Evolutionary conservation across 257 asterid genomes (phyloP).

Genomic region (Oldenlandia corymbosa): DNA sequence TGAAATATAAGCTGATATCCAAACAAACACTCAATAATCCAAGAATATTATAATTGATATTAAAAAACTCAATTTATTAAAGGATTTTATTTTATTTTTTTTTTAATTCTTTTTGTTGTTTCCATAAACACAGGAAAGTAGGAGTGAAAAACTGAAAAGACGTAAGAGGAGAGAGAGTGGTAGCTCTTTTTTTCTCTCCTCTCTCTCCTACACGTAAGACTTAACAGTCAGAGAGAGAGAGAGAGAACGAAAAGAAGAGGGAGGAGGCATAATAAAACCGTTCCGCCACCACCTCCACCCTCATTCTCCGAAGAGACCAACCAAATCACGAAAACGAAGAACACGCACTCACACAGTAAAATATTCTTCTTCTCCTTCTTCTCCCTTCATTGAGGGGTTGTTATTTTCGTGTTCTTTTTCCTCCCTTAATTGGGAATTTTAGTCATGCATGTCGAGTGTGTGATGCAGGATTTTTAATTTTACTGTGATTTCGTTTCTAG

Average conservation of each 20-base stretch:
- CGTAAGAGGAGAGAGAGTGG: too few relatives aligned
- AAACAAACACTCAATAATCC: too few relatives aligned
- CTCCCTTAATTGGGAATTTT: neutral
- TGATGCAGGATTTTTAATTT: neutral
- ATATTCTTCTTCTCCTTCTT: too few relatives aligned
- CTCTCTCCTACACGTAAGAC: neutral
- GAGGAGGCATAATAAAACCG: conserved; percentile 1
- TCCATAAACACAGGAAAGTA: too few relatives aligned
- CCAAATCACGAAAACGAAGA: neutral
- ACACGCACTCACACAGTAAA: neutral
- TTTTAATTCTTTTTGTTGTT: too few relatives aligned
- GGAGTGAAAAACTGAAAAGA: too few relatives aligned
- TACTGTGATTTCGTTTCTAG: neutral
- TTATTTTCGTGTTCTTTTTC: neutral
- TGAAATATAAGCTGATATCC: too few relatives aligned
- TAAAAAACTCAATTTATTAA: too few relatives aligned
- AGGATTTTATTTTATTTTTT: too few relatives aligned
- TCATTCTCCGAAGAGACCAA: neutral
- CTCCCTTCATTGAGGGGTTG: too few relatives aligned
- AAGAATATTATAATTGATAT: too few relatives aligned
- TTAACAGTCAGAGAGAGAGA: neutral
- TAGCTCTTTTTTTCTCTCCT: too few relatives aligned
- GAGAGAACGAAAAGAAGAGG: neutral
- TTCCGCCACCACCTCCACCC: conserved; percentile 10
- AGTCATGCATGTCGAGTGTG: conserved; percentile 4